Percentiles rank a stretch among this genome's conserved stretches.
Conservation (phyloP, 2,329 filamentous ascomycete species). For the Neofusicoccum ribis region DNA sequence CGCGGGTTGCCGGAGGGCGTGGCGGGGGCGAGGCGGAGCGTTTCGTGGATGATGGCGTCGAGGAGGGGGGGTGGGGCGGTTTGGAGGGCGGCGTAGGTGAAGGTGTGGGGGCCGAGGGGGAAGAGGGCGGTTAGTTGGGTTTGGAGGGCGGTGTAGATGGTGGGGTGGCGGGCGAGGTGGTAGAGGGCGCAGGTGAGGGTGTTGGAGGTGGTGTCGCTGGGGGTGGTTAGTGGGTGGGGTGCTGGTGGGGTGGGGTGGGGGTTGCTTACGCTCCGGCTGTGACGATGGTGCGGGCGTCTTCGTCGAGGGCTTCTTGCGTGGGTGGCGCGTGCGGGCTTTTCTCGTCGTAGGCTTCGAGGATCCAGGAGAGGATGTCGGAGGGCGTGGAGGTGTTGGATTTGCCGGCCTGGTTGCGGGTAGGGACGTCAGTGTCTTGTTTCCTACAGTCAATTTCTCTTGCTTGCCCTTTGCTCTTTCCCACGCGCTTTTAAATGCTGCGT, state of each 20-base stretch:
- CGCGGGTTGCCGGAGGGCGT: conserved; percentile 40
- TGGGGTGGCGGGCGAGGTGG: conserved; percentile 30
- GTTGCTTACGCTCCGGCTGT: conserved; percentile 30
- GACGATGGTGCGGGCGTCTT: conserved; percentile 24
- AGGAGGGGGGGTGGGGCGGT: conserved; percentile 28
- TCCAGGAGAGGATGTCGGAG: not conserved
- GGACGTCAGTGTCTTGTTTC: not conserved
- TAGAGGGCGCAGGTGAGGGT: conserved; percentile 30
- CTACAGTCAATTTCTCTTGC: not conserved
- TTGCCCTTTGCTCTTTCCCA: not conserved
- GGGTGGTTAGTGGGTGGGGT: not conserved
- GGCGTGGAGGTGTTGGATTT: not conserved
- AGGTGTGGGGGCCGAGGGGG: conserved; percentile 29
- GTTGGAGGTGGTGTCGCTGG: conserved; percentile 14
- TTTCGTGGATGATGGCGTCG: conserved; percentile 46
- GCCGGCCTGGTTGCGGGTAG: not conserved
- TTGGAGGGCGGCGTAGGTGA: conserved; percentile 32
- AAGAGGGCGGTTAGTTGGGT: conserved; percentile 22
- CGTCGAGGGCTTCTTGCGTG: not conserved
- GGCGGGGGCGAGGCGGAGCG: conserved; percentile 43
- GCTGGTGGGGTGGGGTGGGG: not conserved
- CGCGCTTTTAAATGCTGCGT: not conserved
- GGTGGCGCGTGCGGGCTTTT: not conserved
- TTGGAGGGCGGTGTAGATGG: conserved; percentile 32
- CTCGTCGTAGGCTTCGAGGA: not conserved